Base-by-base conservation (phyloP, 1,139 yeast genomes). In the Lodderomyces oxycetoniae region DNA sequence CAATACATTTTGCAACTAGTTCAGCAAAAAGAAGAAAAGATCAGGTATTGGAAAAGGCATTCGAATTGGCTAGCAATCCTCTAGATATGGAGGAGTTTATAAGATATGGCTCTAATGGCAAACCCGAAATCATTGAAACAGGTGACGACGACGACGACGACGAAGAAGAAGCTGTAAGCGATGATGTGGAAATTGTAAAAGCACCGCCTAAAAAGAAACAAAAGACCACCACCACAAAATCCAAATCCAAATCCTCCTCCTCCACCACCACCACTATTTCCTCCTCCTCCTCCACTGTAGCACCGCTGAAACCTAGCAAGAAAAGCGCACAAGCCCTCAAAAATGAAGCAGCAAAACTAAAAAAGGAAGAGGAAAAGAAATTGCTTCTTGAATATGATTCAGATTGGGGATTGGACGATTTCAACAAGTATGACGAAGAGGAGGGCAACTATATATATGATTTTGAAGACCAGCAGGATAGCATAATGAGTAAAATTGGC, bases 321-420 rank as follows among this genome's bases (percentile, higher is more conserved):
- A 22, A 32, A 21, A 37, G 13, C 17, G 27, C 24, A 17, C 23
- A 30, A 22, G 32, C 24, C 3, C 30, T 20, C 16, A 39, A 35
- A 30, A 33, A 34, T 31, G 9, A 20, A 5, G 35, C 37, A 13
- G 30, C 39, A 14, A 43, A 53, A n/a, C 45, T 53, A 25, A 55
- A 54, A 33, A 40, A 31, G 43, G 46, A 25, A 47, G 44, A 33
- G 11, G 47, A 57, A 53, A 51, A 27, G 52, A 49, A 19, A 30
- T 15, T 39, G 7, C n/a, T 40, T 20, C 35, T 41, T 2, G 63
- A 54, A 12, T 56, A 55, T 33, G 74, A 67, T 45, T 52, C 63
- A 4, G 74, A 67, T 45, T 67, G 74, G 74, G 73, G 73, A 2
- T 37, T 67, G 14, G 68, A 62, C 7, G 70, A 62, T 15, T 41